Percentiles rank a stretch among this genome's conserved stretches.
These are phyloP conservation scores for Nakazawaea holstii DNA, from an alignment of 805 yeast species.

Conservation along the genomic window DNA sequence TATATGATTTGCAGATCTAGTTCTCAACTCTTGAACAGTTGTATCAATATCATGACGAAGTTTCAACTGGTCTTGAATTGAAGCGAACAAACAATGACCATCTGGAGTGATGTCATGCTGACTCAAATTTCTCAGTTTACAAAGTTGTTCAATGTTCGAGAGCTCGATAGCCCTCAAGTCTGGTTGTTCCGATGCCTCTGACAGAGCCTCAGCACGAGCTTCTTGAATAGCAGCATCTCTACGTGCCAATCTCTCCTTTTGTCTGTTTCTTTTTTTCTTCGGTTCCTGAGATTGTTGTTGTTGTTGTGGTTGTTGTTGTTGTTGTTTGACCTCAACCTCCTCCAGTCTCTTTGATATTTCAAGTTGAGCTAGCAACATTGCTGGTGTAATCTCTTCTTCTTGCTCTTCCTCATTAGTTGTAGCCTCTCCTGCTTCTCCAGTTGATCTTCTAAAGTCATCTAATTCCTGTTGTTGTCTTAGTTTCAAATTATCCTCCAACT, in stretches of 20 bases:
- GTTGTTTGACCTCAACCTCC: slow-evolving; percentile 16
- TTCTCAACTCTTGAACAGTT: slow-evolving; percentile 51
- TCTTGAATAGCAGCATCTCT: slow-evolving; percentile 65
- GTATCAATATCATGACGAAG: slow-evolving; percentile 39
- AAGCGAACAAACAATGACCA: slow-evolving; percentile 90
- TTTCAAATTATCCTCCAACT: slow-evolving; percentile 52
- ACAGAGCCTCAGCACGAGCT: slow-evolving; percentile 59
- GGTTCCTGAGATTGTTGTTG: slow-evolving; percentile 17
- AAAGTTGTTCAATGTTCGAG: slow-evolving; percentile 52
- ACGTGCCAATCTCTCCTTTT: slow-evolving; percentile 75
- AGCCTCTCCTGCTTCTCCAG: slow-evolving; percentile 14
- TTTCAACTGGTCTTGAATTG: slow-evolving; percentile 72
- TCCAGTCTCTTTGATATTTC: slow-evolving; percentile 27
- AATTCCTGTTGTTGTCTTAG: slow-evolving; percentile 52
- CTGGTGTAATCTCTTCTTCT: slow-evolving; percentile 59
- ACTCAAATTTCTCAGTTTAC: slow-evolving; percentile 40
- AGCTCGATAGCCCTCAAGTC: slow-evolving; percentile 70
- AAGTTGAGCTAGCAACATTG: slow-evolving; percentile 55
- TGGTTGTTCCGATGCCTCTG: slow-evolving; percentile 62
- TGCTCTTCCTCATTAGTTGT: slow-evolving; percentile 18
- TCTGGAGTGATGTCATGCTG: slow-evolving; percentile 79
- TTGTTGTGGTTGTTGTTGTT: slow-evolving; percentile 3
- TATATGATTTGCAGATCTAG: slow-evolving; percentile 62
- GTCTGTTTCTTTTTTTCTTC: slow-evolving; percentile 64
- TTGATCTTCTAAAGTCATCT: slow-evolving; percentile 3